Evolutionary conservation across 2,329 filamentous ascomycete genomes (phyloP).

Genomic region (Colletotrichum graminicola): DNA sequence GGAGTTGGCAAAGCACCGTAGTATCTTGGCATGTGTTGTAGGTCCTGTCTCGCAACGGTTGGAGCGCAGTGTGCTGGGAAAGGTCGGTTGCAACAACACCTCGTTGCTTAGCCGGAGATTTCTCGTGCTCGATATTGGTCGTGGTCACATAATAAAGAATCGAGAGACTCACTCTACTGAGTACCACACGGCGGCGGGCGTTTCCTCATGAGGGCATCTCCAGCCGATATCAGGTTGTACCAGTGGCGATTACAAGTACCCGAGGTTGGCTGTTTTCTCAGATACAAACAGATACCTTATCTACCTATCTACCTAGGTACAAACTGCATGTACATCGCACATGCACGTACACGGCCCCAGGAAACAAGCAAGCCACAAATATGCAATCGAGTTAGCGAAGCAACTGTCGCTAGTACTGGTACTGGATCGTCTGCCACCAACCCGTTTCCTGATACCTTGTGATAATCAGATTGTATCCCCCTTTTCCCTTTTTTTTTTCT

Average conservation of each 20-base stretch:
- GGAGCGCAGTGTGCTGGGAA: neutral
- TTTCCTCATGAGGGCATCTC: neutral
- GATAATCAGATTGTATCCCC: constrained; percentile 11
- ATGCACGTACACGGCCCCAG: neutral
- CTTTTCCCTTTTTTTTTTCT: neutral
- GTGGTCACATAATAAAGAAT: neutral
- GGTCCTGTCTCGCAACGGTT: neutral
- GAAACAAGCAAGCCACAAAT: constrained; percentile 28
- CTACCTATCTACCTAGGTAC: too few relatives aligned
- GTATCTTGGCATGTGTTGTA: neutral
- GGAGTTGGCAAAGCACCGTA: constrained; percentile 19
- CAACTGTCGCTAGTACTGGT: neutral
- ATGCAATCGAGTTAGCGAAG: constrained; percentile 12
- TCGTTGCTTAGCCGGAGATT: neutral
- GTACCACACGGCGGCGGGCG: neutral
- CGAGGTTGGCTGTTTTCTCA: neutral
- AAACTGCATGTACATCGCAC: too few relatives aligned
- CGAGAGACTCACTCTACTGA: neutral
- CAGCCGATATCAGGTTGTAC: neutral
- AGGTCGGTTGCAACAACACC: neutral
- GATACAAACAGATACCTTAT: neutral
- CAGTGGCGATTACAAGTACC: too few relatives aligned
- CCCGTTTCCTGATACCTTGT: constrained; percentile 6
- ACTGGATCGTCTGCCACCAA: constrained; percentile 1
- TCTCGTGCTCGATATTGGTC: neutral